A percentile compares a stretch with the other conserved stretches of the same genome.
Evolutionary conservation across 164 flowering plant species (phyloP).

Genomic region (Euptelea pleiosperma): DNA sequence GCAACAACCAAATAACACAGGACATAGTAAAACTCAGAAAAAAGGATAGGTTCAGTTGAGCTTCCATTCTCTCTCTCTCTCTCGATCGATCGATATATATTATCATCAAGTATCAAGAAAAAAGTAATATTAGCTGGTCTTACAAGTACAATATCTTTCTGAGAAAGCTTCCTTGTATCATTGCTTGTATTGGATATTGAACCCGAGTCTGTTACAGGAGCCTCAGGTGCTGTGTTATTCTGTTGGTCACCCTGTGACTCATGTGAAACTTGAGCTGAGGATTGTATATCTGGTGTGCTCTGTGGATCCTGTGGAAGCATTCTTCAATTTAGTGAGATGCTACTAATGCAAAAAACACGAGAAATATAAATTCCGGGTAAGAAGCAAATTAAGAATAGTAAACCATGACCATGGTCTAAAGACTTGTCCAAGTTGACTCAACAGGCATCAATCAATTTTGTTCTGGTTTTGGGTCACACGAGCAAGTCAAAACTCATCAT

Average conservation of each 20-base stretch:
- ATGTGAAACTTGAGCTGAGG: constrained; percentile 57
- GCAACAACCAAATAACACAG: constrained; percentile 15
- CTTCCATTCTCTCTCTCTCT: no score
- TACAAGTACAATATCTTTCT: constrained; percentile 85
- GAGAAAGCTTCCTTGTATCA: constrained; percentile 78
- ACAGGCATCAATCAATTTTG: no score
- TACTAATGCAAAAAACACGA: not conserved
- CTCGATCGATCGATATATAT: no score
- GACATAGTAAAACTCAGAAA: not conserved
- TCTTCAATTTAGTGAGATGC: not conserved
- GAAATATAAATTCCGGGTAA: no score
- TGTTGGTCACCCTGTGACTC: constrained; percentile 66
- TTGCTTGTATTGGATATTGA: constrained; percentile 72
- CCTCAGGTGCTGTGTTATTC: constrained; percentile 48
- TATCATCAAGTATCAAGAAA: no score
- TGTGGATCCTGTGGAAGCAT: constrained; percentile 37
- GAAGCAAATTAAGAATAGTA: no score
- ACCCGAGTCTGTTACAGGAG: constrained; percentile 63
- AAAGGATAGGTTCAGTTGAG: not conserved
- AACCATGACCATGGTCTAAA: no score
- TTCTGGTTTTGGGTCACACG: no score
- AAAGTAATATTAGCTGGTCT: constrained; percentile 14
- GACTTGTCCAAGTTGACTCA: no score
- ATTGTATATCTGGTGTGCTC: constrained; percentile 50
- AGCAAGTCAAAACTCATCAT: no score